A percentile compares a stretch with the other conserved stretches of the same genome.
phyloP scores from a whole-genome alignment of 192 early-diverging fungal genomes.

The Dissophora ornata region DNA sequence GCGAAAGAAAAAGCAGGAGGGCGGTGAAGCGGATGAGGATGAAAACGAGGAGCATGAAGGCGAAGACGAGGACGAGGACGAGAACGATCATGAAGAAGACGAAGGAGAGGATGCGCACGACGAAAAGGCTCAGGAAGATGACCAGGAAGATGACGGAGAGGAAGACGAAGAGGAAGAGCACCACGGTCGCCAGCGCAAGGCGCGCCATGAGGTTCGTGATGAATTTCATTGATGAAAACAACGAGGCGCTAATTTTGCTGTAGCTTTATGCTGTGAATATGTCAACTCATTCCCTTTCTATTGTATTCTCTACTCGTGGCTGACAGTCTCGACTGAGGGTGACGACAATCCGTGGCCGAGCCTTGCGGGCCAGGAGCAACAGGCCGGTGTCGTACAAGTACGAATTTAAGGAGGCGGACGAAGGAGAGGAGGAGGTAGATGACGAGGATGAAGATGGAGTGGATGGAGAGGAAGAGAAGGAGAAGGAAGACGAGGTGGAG shows the following conservation, averaged over 20 bases:
- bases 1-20: conserved; percentile 20
- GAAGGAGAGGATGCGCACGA: conserved; percentile 36
- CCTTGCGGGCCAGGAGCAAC: conserved; percentile 22
- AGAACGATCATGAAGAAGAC: conserved; percentile 34
- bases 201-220: conserved; percentile 28
- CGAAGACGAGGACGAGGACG: conserved; percentile 22
- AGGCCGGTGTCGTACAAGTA: conserved; percentile 20
- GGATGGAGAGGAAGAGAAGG: neutral
- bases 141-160: conserved; percentile 7
- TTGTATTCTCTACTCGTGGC: neutral
- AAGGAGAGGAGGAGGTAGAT: conserved; percentile 8
- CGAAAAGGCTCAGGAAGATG: conserved; percentile 29
- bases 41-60: conserved; percentile 35
- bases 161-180: conserved; percentile 8
- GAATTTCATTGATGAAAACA: neutral
- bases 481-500: conserved; percentile 16
- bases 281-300: neutral
- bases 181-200: conserved; percentile 26
- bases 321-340: conserved; percentile 8
- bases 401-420: conserved; percentile 6
- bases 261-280: neutral
- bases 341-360: conserved; percentile 15
- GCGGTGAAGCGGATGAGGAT: conserved; percentile 28
- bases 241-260: neutral
- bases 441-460: conserved; percentile 10